These are phyloP conservation scores for Stellera chamaejasme DNA, from an alignment of 345 rosid species.

Conservation along the genomic window DNA sequence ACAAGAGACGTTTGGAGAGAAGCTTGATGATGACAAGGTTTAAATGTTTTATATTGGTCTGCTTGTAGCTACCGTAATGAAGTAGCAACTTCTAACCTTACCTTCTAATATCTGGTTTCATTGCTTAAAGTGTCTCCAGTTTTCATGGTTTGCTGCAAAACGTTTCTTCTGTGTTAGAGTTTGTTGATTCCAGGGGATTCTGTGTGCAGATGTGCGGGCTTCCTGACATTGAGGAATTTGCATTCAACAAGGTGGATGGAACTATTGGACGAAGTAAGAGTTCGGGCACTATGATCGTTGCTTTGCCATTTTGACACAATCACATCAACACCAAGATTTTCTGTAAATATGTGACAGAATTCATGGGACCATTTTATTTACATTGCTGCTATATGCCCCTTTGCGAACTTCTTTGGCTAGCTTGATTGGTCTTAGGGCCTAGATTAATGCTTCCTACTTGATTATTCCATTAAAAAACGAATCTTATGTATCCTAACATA, in stretches of 20 bases:
- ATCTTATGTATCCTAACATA: too few relatives aligned
- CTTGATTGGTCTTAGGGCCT: too few relatives aligned
- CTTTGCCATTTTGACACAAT: background rate
- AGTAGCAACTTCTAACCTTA: too few relatives aligned
- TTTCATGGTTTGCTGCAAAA: background rate
- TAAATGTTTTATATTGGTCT: background rate
- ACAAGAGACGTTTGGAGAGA: conserved; percentile 17
- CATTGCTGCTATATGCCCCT: too few relatives aligned
- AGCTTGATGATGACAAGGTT: conserved; percentile 18
- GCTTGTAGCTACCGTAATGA: background rate
- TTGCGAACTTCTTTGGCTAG: too few relatives aligned
- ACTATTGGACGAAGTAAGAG: conserved; percentile 29
- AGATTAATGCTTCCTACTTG: too few relatives aligned
- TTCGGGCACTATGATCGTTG: conserved; percentile 1
- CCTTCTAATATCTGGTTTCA: background rate
- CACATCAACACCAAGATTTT: too few relatives aligned
- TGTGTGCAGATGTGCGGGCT: conserved; percentile 28
- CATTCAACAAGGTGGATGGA: conserved; percentile 34
- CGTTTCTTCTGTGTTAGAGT: background rate
- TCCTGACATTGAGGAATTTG: conserved; percentile 77
- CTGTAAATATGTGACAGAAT: too few relatives aligned
- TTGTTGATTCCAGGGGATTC: background rate
- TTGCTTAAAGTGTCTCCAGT: background rate
- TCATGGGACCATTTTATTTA: too few relatives aligned
- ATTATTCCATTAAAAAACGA: too few relatives aligned